Base-by-base conservation (phyloP, 768 basidiomycete species). In the Candolleomyces efflorescens region DNA sequence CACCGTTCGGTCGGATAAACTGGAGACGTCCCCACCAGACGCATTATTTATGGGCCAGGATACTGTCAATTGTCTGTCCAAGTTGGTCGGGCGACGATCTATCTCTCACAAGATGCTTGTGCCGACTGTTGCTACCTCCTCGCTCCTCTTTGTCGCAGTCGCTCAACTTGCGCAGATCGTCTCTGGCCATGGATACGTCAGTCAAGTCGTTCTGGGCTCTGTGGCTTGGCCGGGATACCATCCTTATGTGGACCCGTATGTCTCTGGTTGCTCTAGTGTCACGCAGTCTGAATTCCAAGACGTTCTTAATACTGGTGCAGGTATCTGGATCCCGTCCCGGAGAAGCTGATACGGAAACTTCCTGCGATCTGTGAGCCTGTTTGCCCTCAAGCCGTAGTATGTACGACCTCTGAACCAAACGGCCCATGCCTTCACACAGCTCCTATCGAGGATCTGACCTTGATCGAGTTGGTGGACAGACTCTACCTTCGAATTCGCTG, bases 141-240 rank as follows among this genome's bases (percentile, higher is more conserved):
- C 7, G 7, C 5, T 32, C 11, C 27, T 27, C 27, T 32, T 5
- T 32, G 32, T 32, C 5, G 32, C 32, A 11, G 11, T 32, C 32
- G 32, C 27, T 27, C 27, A 9, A 9, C 27, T 27, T 27, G 27
- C 32, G 32, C 11, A 1, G 7, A 32, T 32, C 11, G 68, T 69
- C 9, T 59, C 59, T 18, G 67, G 61, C 17, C 75, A 75, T 57
- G 74, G 75, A 54, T 75, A 75, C 60, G 72, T 77, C 37, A 69
- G 72, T 44, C 67, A 72, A 56, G 63, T 73, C n/a, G 68, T 67
- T 20, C 59, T 72, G 15, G 73, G 71, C 9, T 65, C 69, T 7
- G 64, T 63, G 2, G 65, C 62, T 6, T 73, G 71, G 44, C 66
- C 72, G 1, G 75, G 75, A 3, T 75, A 73, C 41, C 63, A 71